phyloP scores from a whole-genome alignment of 805 yeast species.

The Candida loeiensis region DNA sequence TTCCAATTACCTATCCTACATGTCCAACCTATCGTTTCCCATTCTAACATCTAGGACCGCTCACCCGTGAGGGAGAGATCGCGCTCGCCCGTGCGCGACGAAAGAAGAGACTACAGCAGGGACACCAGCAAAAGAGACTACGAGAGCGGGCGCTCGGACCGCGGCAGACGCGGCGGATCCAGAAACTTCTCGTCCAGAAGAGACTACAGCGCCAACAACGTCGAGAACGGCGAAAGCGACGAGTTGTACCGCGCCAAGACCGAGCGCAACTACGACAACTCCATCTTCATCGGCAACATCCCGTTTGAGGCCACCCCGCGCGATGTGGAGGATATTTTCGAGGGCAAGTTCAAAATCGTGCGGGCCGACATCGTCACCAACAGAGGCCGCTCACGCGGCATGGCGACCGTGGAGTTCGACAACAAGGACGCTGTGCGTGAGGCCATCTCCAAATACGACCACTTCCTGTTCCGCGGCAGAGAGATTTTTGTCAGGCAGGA shows the following conservation, averaged over 20 bases:
- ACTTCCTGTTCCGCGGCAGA: constrained; percentile 64
- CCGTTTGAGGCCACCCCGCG: constrained; percentile 61
- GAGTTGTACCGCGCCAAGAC: constrained; percentile 31
- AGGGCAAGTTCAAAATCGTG: constrained; percentile 47
- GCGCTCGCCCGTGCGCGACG: constrained; percentile 34
- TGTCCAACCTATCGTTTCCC: background rate
- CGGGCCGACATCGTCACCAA: constrained; percentile 80
- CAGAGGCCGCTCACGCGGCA: constrained; percentile 80
- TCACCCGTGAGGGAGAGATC: constrained; percentile 29
- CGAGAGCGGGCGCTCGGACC: constrained; percentile 16
- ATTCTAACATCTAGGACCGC: constrained; percentile 20
- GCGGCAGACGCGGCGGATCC: constrained; percentile 10
- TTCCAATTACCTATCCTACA: background rate
- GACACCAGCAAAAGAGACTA: constrained; percentile 14
- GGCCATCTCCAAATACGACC: constrained; percentile 70
- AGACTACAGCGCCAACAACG: constrained; percentile 15
- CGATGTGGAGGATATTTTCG: constrained; percentile 58
- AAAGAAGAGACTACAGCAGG: constrained; percentile 27
- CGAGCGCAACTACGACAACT: constrained; percentile 61
- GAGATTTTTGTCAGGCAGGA: constrained; percentile 87
- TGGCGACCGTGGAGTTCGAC: constrained; percentile 86
- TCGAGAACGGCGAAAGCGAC: constrained; percentile 29
- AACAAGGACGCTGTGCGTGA: constrained; percentile 58
- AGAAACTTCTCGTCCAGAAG: constrained; percentile 18
- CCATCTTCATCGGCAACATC: constrained; percentile 70